Conservation (phyloP, 2,329 filamentous ascomycete species). For the Lachnellula cervina region DNA sequence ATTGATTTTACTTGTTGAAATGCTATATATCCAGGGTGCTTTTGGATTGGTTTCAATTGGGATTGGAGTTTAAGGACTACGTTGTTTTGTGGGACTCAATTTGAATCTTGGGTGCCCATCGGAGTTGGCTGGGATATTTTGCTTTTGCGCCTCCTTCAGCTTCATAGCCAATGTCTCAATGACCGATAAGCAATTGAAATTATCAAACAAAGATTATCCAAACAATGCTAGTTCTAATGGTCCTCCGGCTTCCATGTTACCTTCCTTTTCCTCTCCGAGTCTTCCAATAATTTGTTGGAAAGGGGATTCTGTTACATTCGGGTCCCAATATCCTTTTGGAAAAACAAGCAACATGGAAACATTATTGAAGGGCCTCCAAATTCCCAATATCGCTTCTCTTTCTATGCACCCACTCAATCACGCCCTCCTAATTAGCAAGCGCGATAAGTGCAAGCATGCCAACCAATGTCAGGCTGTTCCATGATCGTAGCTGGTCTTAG, state of each 20-base stretch:
- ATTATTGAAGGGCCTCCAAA: not conserved
- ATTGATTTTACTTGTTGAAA: conserved; percentile 16
- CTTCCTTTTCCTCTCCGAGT: not conserved
- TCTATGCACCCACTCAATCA: not conserved
- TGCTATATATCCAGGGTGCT: conserved; percentile 25
- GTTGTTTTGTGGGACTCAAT: conserved; percentile 13
- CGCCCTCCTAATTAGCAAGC: not conserved
- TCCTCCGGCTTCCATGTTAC: not conserved
- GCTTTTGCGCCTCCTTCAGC: conserved; percentile 10
- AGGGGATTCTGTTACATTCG: not conserved
- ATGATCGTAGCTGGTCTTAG: not conserved
- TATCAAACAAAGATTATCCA: not conserved
- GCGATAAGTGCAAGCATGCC: not conserved
- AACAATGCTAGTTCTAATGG: not conserved
- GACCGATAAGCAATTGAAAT: conserved; percentile 8
- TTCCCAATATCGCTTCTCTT: not conserved
- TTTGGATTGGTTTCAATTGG: conserved; percentile 12
- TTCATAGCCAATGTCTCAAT: conserved; percentile 14
- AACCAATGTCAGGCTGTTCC: not conserved
- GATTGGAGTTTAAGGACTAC: conserved; percentile 9
- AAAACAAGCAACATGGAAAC: not conserved
- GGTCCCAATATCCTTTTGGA: not conserved
- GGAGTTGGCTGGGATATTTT: conserved; percentile 10
- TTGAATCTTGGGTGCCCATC: conserved; percentile 2
- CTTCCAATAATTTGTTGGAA: not conserved